Base-by-base conservation (phyloP, 805 yeast species). In the Metahyphopichia silvanorum region DNA sequence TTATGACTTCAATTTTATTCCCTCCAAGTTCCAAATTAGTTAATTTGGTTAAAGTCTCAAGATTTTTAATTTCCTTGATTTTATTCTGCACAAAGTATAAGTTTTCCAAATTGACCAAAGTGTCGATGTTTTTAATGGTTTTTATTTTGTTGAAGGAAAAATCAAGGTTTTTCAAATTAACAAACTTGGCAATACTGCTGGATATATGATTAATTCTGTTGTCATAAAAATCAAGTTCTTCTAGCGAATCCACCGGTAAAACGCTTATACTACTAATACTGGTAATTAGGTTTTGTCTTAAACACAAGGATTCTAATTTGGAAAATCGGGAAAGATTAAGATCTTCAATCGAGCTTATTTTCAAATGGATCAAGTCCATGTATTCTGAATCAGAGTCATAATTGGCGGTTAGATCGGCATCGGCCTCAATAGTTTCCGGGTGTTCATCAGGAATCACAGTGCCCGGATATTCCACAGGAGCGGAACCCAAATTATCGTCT, bases 1-100 rank as follows among this genome's bases (percentile, higher is more conserved):
- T 52, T 27, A 84, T 77, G 25, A 48, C 56, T 27, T 75, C 69
- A 28, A 87, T 72, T 37, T 77, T 70, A 58, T 93, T 93, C 16
- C 97, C 98, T 9, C 98, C 98, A 25, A 93, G 68, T 58, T 93
- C 98, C 34, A 93, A 63, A 44, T 82, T 84, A 32, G 61, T 73
- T 42, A 93, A 58, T 13, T 75, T 66, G 1, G 54, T 57, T 36
- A 87, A 65, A 1, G 69, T 66, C 10, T 75, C 76, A 30, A 91
- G 44, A 44, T 81, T 79, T 43, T 78, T 79, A 43, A 93, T 86
- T 37, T 75, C 80, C 11, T 72, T 57, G 34, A 93, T 86, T 49
- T 77, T 83, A 58, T 93, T 93, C 53, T 91, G 97, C 24, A 94
- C 95, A 59, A 93, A 79, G 53, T 78, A 93, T 26, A 93, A 53